Base-by-base conservation (phyloP, 495 filamentous ascomycete genomes). In the Cercophora scortea region DNA sequence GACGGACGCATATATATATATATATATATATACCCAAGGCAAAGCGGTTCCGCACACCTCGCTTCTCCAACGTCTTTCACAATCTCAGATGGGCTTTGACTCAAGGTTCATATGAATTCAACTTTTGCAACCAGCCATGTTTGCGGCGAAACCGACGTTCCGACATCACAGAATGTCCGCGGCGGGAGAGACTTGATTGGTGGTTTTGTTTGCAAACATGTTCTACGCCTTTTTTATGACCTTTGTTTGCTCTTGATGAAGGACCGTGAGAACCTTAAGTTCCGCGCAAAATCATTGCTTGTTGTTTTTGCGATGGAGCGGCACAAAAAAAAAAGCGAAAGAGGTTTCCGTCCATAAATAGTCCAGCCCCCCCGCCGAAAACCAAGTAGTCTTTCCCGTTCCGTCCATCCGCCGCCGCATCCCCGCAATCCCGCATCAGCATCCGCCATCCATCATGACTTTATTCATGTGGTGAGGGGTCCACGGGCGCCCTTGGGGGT, bases 401-500 rank as follows among this genome's bases (percentile, higher is more conserved):
- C 49, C 58, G 61, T 49, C 45, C 47, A 34, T 25, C 40, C 52
- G 15, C 47, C 52, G 15, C 47, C 25, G 25, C 25, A 5, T 25
- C 25, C 25, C 2, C 25, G n/a, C n/a, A 35, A 33, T 59, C 55
- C 49, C 53, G 52, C 62, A 50, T 64, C 61, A 54, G 52, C 58
- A 60, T 50, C 51, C 52, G 47, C 39, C 60, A 45, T 45, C 49
- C 55, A 53, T 57, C 51, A 59, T 54, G 52, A 54, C 41, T 55
- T 38, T 45, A 3, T 51, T 57, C 56, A 55, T 45, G 51, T 42
- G 52, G 55, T 60, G 54, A 61, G 50, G 47, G 83, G 76, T 41
- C 89, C 90, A 63, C 82, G 79, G 55, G 93, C 78, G 61, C 85
- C 87, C 83, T 94, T 93, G 64, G 89, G 92, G 59, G 77, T 73